Evolutionary conservation across 495 filamentous ascomycete genomes (phyloP), one percentile per base, ranked within the genome.

Genomic region (Parmelia sp.): DNA sequence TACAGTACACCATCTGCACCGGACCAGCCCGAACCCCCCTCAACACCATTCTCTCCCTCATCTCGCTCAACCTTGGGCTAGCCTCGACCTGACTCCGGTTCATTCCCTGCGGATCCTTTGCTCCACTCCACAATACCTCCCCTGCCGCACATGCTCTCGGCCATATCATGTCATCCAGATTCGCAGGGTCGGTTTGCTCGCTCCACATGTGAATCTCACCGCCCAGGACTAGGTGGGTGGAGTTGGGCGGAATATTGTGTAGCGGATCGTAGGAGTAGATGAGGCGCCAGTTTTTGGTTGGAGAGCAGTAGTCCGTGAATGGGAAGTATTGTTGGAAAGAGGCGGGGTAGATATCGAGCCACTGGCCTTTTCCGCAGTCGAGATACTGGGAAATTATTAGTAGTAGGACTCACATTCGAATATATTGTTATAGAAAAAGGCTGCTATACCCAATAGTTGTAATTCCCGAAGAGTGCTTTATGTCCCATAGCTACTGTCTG

Each of bases 121-220:
- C 39, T 31, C 66, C 67, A 47, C 65, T 67, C 69, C 69, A 71
- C 49, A 71, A 35, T 0, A 71, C 62, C 47, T 71, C 69, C 27
- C 61, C 69, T 3, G 86, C 88, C 11, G 87, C 90, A 36, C 68
- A 79, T 6, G 83, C 82, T n/a, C 90, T 77, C n/a, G 90, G 90
- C 90, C 90, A 94, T 0, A 90, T 72, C 75, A 88, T 84, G 58
- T 73, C 70, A 73, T 92, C 89, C 5, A 92, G 67, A 66, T 82
- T 90, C 35, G 81, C 75, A 0, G 82, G 71, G 70, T 94, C 90
- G 35, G 87, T 90, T 62, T 88, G 84, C 75, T 94, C 90, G 67
- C 79, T 82, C 90, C 90, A 94, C 33, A 89, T 82, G 65, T 86
- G 85, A 23, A 86, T 83, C 70, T 93, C 90, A 14, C 89, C 90